Evolutionary conservation across 1,284 basidiomycete genomes (phyloP).

Genomic region (Gomphus bonarii): DNA sequence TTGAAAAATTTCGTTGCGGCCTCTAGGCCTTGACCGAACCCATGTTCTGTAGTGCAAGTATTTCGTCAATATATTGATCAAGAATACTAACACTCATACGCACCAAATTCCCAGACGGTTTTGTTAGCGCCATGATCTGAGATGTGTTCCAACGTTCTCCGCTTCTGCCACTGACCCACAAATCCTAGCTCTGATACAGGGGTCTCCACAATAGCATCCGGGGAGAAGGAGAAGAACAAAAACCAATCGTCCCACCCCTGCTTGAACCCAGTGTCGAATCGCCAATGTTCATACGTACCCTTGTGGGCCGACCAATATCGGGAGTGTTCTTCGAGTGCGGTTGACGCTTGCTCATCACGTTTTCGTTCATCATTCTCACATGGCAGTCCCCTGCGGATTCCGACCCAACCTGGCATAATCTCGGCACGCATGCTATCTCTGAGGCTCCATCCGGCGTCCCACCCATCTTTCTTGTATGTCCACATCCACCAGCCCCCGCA

Average conservation of each 20-base stretch:
- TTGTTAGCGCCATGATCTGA: too few species aligned
- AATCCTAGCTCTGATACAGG: too few species aligned
- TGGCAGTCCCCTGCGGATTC: conserved; percentile 18
- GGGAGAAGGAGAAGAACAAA: conserved; percentile 30
- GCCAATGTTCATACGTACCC: conserved; percentile 50
- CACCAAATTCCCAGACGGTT: too few species aligned
- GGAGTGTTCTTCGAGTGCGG: conserved; percentile 35
- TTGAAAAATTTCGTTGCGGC: too few species aligned
- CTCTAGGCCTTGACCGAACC: too few species aligned
- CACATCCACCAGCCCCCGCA: conserved; percentile 83
- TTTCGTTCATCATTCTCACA: conserved; percentile 21
- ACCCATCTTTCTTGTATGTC: conserved; percentile 74
- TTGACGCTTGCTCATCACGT: conserved; percentile 26
- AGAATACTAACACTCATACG: too few species aligned
- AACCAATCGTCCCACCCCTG: conserved; percentile 66
- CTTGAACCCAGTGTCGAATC: conserved; percentile 55
- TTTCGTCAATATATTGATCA: too few species aligned
- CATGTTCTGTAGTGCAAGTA: too few species aligned
- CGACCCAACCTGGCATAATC: conserved; percentile 46
- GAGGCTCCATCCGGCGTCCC: conserved; percentile 74
- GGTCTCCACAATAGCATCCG: too few species aligned
- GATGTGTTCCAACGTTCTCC: too few species aligned
- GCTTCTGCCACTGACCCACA: too few species aligned
- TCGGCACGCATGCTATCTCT: conserved; percentile 57
- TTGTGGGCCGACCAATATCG: conserved; percentile 48